phyloP scores from a whole-genome alignment of 1,284 basidiomycete genomes.

The Tilletia setariae region DNA sequence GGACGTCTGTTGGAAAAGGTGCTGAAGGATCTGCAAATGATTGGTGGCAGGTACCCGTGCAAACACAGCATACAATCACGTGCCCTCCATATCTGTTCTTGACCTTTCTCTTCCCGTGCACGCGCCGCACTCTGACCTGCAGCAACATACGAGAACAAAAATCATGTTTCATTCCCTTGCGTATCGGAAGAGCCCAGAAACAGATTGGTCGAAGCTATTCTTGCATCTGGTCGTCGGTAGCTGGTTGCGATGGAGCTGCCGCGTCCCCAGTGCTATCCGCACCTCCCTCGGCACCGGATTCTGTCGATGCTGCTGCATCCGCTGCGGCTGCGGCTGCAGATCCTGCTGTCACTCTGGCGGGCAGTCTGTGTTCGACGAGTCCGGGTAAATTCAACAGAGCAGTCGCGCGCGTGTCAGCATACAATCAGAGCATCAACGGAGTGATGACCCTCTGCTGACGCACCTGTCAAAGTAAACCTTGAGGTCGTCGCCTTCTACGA shows the following conservation, averaged over 20 bases:
- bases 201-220: background rate
- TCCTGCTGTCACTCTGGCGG: conserved; percentile 18
- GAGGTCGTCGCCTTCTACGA: conserved; percentile 48
- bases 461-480: conserved; percentile 40
- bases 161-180: no score
- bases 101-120: no score
- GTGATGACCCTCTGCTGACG: background rate
- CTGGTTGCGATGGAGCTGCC: no score
- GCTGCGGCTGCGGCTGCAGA: conserved; percentile 11
- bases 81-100: no score
- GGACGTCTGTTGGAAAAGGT: no score
- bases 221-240: conserved; percentile 1
- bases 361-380: conserved; percentile 17
- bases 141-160: no score
- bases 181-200: background rate
- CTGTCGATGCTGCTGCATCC: conserved; percentile 14
- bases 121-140: no score
- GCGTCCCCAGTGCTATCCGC: background rate
- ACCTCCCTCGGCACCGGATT: background rate
- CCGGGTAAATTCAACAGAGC: background rate
- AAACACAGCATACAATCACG: no score
- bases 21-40: no score
- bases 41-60: no score
- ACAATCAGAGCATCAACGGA: background rate
- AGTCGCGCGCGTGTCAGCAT: background rate